Conservation (phyloP, 1,139 yeast genomes). For the Spathaspora sp. region DNA sequence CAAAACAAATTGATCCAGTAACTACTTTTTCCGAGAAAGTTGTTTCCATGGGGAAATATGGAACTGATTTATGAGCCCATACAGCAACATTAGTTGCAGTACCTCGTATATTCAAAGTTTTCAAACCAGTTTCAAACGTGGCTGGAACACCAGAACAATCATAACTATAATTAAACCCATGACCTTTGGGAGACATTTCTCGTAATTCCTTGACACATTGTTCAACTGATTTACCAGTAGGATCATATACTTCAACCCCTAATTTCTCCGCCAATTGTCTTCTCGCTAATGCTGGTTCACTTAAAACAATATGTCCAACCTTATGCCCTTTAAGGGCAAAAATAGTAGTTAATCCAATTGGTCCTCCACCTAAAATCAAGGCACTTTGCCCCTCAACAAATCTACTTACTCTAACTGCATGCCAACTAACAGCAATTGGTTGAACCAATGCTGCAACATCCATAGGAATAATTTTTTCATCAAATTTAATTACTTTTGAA, state of each 20-base stretch:
- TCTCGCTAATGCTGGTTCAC: conserved; percentile 62
- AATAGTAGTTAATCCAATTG: conserved; percentile 58
- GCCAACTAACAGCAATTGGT: conserved; percentile 49
- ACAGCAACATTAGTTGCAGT: conserved; percentile 63
- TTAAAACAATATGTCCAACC: conserved; percentile 52
- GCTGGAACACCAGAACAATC: conserved; percentile 63
- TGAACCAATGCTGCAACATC: conserved; percentile 49
- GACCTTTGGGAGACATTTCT: conserved; percentile 42
- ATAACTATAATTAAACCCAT: conserved; percentile 56
- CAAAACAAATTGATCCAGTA: conserved; percentile 44
- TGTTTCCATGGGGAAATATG: conserved; percentile 37
- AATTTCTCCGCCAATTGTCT: conserved; percentile 51
- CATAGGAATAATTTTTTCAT: conserved; percentile 32
- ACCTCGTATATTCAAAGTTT: conserved; percentile 57
- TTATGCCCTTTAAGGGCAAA: conserved; percentile 57
- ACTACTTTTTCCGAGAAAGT: conserved; percentile 38
- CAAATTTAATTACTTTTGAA: conserved; percentile 35
- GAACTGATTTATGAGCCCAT: conserved; percentile 42
- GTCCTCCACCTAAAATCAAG: conserved; percentile 57
- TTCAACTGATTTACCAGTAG: conserved; percentile 33
- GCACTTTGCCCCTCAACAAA: conserved; percentile 48
- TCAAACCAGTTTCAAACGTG: conserved; percentile 53
- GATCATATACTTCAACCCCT: conserved; percentile 50
- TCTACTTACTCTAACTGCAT: conserved; percentile 41
- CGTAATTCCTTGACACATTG: conserved; percentile 30